These are phyloP conservation scores for Termitomyces sp. DNA, from an alignment of 768 basidiomycete genomes.

Conservation along the genomic window DNA sequence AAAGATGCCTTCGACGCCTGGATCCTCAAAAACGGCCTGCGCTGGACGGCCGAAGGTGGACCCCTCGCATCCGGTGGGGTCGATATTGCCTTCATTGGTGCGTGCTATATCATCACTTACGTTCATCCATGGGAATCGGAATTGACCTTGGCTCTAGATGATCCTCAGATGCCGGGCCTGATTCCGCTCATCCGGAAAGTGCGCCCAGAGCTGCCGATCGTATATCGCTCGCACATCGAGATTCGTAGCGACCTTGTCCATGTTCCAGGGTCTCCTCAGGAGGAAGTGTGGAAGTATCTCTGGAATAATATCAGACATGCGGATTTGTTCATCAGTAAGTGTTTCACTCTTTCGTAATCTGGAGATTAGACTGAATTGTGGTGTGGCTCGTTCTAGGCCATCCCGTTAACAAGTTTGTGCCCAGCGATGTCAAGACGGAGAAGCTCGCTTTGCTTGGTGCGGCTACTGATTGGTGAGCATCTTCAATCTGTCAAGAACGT, in stretches of 20 bases:
- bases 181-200: conserved; percentile 89
- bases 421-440: conserved; percentile 71
- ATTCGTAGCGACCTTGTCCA: conserved; percentile 87
- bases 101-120: conserved; percentile 10
- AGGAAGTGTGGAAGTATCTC: conserved; percentile 92
- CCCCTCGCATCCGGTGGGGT: conserved; percentile 80
- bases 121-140: neutral
- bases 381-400: conserved; percentile 43
- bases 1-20: conserved; percentile 82
- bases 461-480: conserved; percentile 76
- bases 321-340: conserved; percentile 84
- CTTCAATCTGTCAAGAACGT: neutral
- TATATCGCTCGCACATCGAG: conserved; percentile 96
- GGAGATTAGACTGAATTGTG: neutral
- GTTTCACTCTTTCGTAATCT: neutral
- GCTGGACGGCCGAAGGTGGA: conserved; percentile 85
- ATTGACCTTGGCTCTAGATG: conserved; percentile 38
- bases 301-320: conserved; percentile 90
- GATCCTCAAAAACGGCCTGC: conserved; percentile 86
- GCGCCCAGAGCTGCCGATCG: conserved; percentile 80
- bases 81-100: conserved; percentile 87
- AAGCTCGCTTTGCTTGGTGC: conserved; percentile 75
- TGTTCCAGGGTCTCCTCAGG: conserved; percentile 76
- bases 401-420: conserved; percentile 93
- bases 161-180: conserved; percentile 92